Base-by-base conservation (phyloP, 192 early-diverging fungal genomes). In the Podochytrium sp. region DNA sequence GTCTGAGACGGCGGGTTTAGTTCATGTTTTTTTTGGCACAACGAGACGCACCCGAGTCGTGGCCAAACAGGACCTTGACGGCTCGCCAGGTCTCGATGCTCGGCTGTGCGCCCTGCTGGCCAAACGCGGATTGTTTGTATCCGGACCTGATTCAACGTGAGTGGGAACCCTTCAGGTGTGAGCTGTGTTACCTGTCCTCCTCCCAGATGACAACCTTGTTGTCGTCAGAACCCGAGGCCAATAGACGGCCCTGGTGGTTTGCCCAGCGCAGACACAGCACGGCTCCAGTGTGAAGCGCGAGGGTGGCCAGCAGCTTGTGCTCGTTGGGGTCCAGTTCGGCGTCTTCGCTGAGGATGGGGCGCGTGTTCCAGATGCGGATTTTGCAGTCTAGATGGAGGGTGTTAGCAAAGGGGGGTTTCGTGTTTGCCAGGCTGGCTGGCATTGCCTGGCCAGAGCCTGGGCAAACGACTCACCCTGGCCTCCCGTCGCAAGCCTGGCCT, bases 201-300 rank as follows among this genome's bases (percentile, higher is more conserved):
- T 91, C 88, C 95, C 94, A 99, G 16, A 99, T 90, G 57, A 97
- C 86, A 49, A 99, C 88, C n/a, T 90, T 89, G 78, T 86, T 90
- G 73, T 99, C 97, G 77, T 99, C 97, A 0, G 95, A 92, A 27
- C 96, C 93, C 1, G 91, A 91, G 10, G 97, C 97, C 49, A 99
- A 75, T 59, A 92, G 91, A 53, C 76, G 83, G 0, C 92, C 93
- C 34, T 84, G 78, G 38, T 69, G 78, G 23, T 90, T 87, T 1
- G 92, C 91, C 90, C 93, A 99, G 43, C 93, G 83, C 10, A 94
- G 91, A 63, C 94, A 96, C 39, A 98, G 79, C 2, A 97, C 93
- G 2, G 94, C 85, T 20, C 93, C 96, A 69, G 88, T 92, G 83
- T 98, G 96, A 23, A 90, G 73, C 0, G 89, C 81, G 79, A 98